These are phyloP conservation scores for Phanerodontia chrysosporium DNA, from an alignment of 768 basidiomycete genomes.

Conservation along the genomic window DNA sequence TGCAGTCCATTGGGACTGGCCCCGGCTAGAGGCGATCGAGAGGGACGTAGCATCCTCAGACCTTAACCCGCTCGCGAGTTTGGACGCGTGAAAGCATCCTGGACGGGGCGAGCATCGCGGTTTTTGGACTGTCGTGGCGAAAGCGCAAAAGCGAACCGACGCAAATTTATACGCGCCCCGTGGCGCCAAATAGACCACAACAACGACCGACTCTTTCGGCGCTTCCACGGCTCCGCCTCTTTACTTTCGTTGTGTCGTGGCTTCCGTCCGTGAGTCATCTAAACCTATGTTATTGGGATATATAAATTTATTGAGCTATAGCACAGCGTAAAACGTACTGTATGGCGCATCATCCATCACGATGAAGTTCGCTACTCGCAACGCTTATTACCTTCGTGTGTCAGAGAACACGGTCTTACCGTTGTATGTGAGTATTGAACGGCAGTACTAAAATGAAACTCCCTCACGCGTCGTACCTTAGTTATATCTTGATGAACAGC, in stretches of 20 bases:
- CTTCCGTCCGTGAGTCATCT: not conserved
- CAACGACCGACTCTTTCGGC: not conserved
- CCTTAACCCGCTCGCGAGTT: conserved; percentile 36
- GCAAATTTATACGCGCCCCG: not conserved
- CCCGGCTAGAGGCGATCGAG: conserved; percentile 30
- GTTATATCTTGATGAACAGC: conserved; percentile 86
- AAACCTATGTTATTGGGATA: too few relatives aligned
- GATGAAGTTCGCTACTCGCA: conserved; percentile 70
- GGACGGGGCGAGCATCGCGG: conserved; percentile 38
- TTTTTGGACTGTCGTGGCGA: conserved; percentile 32
- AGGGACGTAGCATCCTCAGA: conserved; percentile 31
- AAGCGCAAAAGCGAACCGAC: not conserved
- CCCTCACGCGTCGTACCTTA: conserved; percentile 22
- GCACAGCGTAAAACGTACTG: too few relatives aligned
- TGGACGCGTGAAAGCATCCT: conserved; percentile 18
- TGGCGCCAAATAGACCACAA: not conserved
- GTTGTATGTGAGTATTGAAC: conserved; percentile 52
- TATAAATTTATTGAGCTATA: too few relatives aligned
- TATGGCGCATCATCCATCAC: not conserved
- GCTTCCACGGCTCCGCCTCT: not conserved
- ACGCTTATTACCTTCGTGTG: conserved; percentile 79
- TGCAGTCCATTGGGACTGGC: conserved; percentile 20
- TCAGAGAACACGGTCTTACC: conserved; percentile 73
- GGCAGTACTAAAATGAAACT: not conserved
- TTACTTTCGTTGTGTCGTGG: not conserved